phyloP scores from a whole-genome alignment of 2,329 filamentous ascomycete species.

The Raffaelea ambrosiae region DNA sequence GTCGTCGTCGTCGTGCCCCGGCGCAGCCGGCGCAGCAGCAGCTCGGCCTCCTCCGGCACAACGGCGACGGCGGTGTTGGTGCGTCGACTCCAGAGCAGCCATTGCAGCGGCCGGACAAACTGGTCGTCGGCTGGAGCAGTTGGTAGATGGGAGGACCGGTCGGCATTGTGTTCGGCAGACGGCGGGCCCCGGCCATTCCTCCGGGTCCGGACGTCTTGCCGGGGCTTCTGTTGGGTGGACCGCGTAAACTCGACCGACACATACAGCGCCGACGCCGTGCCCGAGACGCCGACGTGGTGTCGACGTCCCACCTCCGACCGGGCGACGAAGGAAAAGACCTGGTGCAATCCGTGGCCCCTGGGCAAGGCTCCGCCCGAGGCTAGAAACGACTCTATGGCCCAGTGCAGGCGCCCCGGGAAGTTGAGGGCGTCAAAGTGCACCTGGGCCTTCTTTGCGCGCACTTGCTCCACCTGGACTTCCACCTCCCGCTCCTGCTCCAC shows the following conservation, averaged over 20 bases:
- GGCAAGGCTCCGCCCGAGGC: slow-evolving; percentile 2
- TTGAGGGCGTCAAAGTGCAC: background rate
- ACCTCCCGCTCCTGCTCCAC: slow-evolving; percentile 52
- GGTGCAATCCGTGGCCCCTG: background rate
- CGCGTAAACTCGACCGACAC: slow-evolving; percentile 37
- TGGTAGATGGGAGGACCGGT: too few species aligned
- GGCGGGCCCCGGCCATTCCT: too few species aligned
- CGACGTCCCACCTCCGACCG: slow-evolving; percentile 1
- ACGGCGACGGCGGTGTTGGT: slow-evolving; percentile 44
- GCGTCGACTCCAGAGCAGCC: slow-evolving; percentile 48
- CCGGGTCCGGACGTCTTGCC: too few species aligned
- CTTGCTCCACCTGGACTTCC: slow-evolving; percentile 47
- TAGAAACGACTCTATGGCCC: slow-evolving; percentile 5
- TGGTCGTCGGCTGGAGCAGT: slow-evolving; percentile 9
- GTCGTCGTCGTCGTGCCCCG: background rate
- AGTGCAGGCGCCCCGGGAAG: slow-evolving; percentile 5
- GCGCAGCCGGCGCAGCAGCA: slow-evolving; percentile 37
- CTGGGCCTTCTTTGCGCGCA: slow-evolving; percentile 24
- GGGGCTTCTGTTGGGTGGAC: too few species aligned
- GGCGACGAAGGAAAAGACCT: slow-evolving; percentile 3
- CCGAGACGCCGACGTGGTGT: slow-evolving; percentile 2
- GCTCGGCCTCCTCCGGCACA: slow-evolving; percentile 55
- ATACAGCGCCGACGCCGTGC: slow-evolving; percentile 19
- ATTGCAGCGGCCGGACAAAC: slow-evolving; percentile 40
- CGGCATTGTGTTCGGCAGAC: too few species aligned